A percentile compares a stretch with the other conserved stretches of the same genome.
Conservation (phyloP, 2,329 filamentous ascomycete genomes). For the Cladosporium sphaerospermum region DNA sequence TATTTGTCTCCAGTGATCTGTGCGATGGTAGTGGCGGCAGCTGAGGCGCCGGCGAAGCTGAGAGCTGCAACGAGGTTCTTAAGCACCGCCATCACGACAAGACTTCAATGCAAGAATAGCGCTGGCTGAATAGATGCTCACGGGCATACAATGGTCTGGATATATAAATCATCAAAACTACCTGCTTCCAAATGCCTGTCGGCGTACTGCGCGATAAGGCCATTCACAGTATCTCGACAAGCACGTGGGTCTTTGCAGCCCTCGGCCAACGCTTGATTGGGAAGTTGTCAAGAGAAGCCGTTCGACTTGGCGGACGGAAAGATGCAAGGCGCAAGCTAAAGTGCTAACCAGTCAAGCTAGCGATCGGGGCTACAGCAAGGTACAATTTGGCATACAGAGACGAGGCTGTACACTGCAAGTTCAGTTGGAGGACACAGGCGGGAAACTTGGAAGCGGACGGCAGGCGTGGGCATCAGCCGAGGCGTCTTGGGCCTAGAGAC, state of each 20-base stretch:
- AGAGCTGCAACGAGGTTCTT: slow-evolving; percentile 4
- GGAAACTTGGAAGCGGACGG: not conserved
- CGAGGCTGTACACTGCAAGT: not conserved
- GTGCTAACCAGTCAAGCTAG: too few relatives aligned
- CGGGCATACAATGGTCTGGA: too few relatives aligned
- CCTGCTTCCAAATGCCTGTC: slow-evolving; percentile 1
- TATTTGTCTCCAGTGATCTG: slow-evolving; percentile 62
- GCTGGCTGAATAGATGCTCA: too few relatives aligned
- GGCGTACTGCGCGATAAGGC: slow-evolving; percentile 5
- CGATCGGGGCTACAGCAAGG: slow-evolving; percentile 1
- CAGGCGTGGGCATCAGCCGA: not conserved
- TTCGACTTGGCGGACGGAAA: slow-evolving; percentile 2
- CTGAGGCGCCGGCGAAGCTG: not conserved
- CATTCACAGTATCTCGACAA: slow-evolving; percentile 5
- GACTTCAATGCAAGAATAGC: not conserved
- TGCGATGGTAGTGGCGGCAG: slow-evolving; percentile 16
- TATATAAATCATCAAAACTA: not conserved
- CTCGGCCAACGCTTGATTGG: not conserved
- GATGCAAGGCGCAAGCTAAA: not conserved
- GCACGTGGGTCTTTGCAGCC: slow-evolving; percentile 8
- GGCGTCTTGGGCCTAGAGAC: not conserved
- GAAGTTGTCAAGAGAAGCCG: slow-evolving; percentile 6
- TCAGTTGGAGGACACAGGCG: slow-evolving; percentile 1
- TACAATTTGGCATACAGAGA: not conserved
- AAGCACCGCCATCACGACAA: not conserved